A percentile compares a stretch with the other conserved stretches of the same genome.
These are phyloP conservation scores for Clavispora carvajalis DNA, from an alignment of 805 yeast species.

Conservation along the genomic window DNA sequence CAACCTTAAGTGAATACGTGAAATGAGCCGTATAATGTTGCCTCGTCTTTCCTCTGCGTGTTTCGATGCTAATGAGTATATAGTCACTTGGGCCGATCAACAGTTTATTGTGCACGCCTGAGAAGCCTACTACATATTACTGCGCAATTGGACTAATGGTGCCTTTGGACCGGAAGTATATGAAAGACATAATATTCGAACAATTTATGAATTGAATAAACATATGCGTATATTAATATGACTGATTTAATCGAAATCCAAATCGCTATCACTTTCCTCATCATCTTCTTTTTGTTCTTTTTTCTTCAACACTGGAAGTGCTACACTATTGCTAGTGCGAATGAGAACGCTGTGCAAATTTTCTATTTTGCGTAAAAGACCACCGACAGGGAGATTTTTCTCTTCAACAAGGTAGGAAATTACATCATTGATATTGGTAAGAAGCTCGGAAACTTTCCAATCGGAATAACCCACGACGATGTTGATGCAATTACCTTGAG, in stretches of 20 bases:
- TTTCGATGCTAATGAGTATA: too few relatives aligned
- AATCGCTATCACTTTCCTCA: conserved; percentile 21
- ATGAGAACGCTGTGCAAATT: conserved; percentile 50
- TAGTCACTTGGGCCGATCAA: background rate
- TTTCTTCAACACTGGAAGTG: conserved; percentile 47
- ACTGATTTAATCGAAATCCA: conserved; percentile 12
- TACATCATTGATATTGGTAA: conserved; percentile 50
- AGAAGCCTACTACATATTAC: conserved; percentile 6
- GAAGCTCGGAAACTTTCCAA: conserved; percentile 37
- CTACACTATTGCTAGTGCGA: conserved; percentile 61
- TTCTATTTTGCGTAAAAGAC: conserved; percentile 41
- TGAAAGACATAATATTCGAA: too few relatives aligned
- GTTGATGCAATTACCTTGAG: conserved; percentile 55
- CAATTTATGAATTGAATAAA: background rate
- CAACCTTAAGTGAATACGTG: background rate
- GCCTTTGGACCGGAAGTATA: too few relatives aligned
- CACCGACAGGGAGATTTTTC: conserved; percentile 53
- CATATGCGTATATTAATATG: too few relatives aligned
- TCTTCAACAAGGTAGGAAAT: conserved; percentile 42
- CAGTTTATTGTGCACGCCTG: conserved; percentile 13
- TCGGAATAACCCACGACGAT: conserved; percentile 55
- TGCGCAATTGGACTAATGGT: background rate
- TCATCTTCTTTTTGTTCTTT: conserved; percentile 10
- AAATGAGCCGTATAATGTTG: conserved; percentile 3
- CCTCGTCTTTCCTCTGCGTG: too few relatives aligned